Evolutionary conservation across 2,329 filamentous ascomycete genomes (phyloP).

Genomic region (Septoria linicola): DNA sequence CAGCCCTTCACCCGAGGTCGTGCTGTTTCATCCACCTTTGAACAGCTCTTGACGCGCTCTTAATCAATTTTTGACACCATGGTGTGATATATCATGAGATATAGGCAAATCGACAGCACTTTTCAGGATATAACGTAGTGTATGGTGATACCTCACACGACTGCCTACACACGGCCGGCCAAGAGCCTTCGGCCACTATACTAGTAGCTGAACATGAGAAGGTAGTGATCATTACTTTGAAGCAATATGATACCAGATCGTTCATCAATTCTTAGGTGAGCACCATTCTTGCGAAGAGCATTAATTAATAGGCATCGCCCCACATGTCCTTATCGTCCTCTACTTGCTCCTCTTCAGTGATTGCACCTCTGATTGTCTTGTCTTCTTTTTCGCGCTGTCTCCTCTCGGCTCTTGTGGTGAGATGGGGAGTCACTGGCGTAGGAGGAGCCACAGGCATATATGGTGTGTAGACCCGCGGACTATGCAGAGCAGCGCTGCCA

Average conservation of each 20-base stretch:
- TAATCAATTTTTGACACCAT: background rate
- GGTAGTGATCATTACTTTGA: no score
- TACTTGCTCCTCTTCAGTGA: constrained; percentile 62
- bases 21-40: background rate
- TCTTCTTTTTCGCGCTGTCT: constrained; percentile 66
- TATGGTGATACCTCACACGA: no score
- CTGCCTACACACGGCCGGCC: no score
- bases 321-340: constrained; percentile 63
- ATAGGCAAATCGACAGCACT: background rate
- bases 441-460: constrained; percentile 78
- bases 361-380: constrained; percentile 53
- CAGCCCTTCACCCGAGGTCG: constrained; percentile 7
- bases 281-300: no score
- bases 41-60: background rate
- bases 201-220: no score
- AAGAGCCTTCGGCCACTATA: no score
- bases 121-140: no score
- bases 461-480: constrained; percentile 57
- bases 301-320: constrained; percentile 36
- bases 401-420: constrained; percentile 67
- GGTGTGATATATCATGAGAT: background rate
- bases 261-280: no score
- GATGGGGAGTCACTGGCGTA: constrained; percentile 71
- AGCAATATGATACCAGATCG: no score
- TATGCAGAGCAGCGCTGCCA: background rate